Evolutionary conservation across 768 basidiomycete species (phyloP).

Genomic region (Kwoniella dejecticola): DNA sequence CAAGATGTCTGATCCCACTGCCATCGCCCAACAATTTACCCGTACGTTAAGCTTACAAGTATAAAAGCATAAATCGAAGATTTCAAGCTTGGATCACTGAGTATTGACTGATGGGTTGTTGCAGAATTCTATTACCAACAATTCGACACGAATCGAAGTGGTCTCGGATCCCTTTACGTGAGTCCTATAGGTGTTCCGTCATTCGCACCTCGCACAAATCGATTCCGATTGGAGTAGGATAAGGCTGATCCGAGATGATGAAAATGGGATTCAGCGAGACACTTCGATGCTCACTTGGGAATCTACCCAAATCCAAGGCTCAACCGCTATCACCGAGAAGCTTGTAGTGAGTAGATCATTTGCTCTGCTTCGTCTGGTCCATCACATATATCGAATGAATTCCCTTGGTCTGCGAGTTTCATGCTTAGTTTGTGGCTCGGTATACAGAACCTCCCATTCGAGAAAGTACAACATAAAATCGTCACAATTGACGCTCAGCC

Average conservation of each 20-base stretch:
- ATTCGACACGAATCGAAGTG: conserved; percentile 68
- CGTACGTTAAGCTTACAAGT: conserved; percentile 31
- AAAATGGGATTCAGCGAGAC: too few species aligned
- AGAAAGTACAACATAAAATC: conserved; percentile 75
- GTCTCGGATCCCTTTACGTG: conserved; percentile 74
- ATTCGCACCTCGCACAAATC: too few species aligned
- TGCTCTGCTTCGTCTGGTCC: too few species aligned
- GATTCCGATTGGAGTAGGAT: too few species aligned
- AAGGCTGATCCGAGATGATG: too few species aligned
- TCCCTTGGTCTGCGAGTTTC: too few species aligned
- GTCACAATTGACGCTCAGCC: conserved; percentile 87
- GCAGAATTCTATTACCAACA: conserved; percentile 77
- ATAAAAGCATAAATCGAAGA: too few species aligned
- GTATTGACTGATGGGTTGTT: conserved; percentile 55
- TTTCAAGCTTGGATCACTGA: background rate
- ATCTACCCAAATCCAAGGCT: conserved; percentile 64
- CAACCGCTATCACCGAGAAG: conserved; percentile 68
- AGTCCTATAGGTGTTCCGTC: too few species aligned
- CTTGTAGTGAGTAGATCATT: conserved; percentile 71
- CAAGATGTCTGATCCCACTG: conserved; percentile 71
- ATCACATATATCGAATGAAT: too few species aligned
- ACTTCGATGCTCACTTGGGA: conserved; percentile 83
- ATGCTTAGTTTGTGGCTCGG: background rate
- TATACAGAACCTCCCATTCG: conserved; percentile 73
- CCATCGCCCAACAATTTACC: conserved; percentile 65